Evolutionary conservation across 768 basidiomycete genomes (phyloP).

Genomic region (Paxillus involutus): DNA sequence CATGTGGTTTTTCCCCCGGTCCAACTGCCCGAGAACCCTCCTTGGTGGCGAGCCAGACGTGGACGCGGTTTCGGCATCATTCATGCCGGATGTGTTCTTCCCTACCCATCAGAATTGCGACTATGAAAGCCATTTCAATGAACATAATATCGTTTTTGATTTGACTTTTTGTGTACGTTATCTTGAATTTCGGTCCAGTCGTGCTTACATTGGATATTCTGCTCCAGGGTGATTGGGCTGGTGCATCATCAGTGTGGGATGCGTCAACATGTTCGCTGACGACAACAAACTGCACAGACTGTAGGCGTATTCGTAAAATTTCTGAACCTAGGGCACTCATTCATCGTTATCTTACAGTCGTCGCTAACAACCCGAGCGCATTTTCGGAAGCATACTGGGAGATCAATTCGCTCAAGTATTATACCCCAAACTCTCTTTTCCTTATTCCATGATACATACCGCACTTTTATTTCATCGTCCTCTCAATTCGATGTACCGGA

Average conservation of each 20-base stretch:
- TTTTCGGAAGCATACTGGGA: slow-evolving; percentile 72
- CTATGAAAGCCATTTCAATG: slow-evolving; percentile 51
- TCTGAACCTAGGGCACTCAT: not conserved
- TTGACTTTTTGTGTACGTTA: slow-evolving; percentile 60
- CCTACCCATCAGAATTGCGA: slow-evolving; percentile 46
- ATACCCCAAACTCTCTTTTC: slow-evolving; percentile 24
- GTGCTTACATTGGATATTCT: not conserved
- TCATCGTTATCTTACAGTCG: slow-evolving; percentile 37
- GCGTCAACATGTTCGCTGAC: slow-evolving; percentile 39
- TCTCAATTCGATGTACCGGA: not conserved
- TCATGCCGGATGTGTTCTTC: slow-evolving; percentile 48
- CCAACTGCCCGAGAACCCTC: slow-evolving; percentile 38
- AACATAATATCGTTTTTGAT: slow-evolving; percentile 56
- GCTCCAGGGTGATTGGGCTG: slow-evolving; percentile 55
- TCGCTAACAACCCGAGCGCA: slow-evolving; percentile 55
- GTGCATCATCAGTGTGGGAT: slow-evolving; percentile 33
- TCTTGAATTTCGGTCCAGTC: not conserved
- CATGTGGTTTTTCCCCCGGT: slow-evolving; percentile 60
- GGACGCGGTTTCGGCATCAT: not conserved
- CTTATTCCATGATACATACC: not conserved
- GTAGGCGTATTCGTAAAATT: slow-evolving; percentile 35
- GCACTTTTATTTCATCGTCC: not conserved
- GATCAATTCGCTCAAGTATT: slow-evolving; percentile 61
- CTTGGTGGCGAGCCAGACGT: slow-evolving; percentile 27
- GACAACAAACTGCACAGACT: slow-evolving; percentile 37